Conservation (phyloP, 805 yeast species). For the Candida tibetensis region DNA sequence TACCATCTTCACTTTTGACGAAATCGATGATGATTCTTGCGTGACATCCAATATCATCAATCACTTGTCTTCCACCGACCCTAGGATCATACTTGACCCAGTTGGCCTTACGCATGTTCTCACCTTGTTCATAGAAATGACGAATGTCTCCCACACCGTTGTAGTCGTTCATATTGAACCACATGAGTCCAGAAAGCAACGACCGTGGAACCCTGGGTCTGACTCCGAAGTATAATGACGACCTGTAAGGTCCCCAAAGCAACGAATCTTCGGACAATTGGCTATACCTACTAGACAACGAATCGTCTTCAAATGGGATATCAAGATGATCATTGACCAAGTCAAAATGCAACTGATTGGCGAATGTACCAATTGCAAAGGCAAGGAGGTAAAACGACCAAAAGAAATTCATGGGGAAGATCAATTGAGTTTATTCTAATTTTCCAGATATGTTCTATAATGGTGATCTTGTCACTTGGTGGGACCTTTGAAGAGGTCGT, state of each 20-base stretch:
- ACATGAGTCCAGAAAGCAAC: constrained; percentile 76
- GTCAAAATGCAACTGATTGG: constrained; percentile 22
- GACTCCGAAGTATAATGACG: constrained; percentile 82
- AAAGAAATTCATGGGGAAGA: too few relatives aligned
- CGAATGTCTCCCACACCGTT: constrained; percentile 56
- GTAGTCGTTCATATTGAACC: constrained; percentile 70
- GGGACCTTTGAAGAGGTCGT: too few relatives aligned
- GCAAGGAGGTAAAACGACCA: constrained; percentile 3
- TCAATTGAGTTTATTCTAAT: too few relatives aligned
- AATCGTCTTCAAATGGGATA: constrained; percentile 10
- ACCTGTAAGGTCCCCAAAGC: constrained; percentile 90
- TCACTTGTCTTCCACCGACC: constrained; percentile 75
- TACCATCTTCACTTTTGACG: constrained; percentile 66
- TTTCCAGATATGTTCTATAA: too few relatives aligned
- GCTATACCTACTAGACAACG: constrained; percentile 9
- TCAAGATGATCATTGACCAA: too few relatives aligned
- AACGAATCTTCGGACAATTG: constrained; percentile 22
- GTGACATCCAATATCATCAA: constrained; percentile 63
- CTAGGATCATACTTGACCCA: constrained; percentile 91
- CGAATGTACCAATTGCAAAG: constrained; percentile 4
- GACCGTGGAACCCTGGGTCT: constrained; percentile 79
- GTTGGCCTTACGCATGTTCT: constrained; percentile 68
- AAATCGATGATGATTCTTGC: constrained; percentile 67
- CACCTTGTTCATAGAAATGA: constrained; percentile 73
- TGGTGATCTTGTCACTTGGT: too few relatives aligned